Evolutionary conservation across 2,329 filamentous ascomycete species (phyloP), one percentile per base, ranked within the genome.

Genomic region (Ophioceras dolichostomum): DNA sequence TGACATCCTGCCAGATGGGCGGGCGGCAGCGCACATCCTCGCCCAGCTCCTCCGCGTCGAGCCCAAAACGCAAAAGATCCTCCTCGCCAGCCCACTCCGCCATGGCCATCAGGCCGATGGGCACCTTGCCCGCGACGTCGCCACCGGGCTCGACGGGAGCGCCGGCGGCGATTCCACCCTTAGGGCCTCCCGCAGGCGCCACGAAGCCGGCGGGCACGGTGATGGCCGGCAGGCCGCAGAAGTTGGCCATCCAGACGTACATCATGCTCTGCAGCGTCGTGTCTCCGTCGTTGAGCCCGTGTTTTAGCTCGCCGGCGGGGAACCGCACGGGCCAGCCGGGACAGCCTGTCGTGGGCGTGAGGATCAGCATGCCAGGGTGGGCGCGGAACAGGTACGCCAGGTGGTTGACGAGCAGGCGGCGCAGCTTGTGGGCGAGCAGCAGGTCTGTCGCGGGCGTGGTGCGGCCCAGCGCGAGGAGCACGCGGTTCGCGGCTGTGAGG

Each of bases 321-420:
- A 40, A 41, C 29, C 54, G 51, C 30, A 70, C 62, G 2, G 58
- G 63, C 51, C 62, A 62, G 5, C 66, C 67, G 0, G 62, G 59
- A 34, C 63, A 67, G 13, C 53, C 53, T 1, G 75, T 79, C 0
- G 80, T 83, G 0, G 83, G 83, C 0, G 79, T 80, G 4, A 85
- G 58, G 37, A 88, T 78, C 16, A 87, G 54, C 50, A 88, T 68
- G 5, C 77, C 80, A 0, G 80, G 80, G 43, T 87, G 60, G 34
- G 63, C 52, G 4, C 31, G 31, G 66, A 76, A 88, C 3, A 88
- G 62, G 48, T 73, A 60, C 0, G 80, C 67, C 3, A 88, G 70
- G 50, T 88, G 83, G 37, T 72, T 65, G 75, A 86, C 83, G 22
- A 86, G 60, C 19, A 83, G 57, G 20, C 70, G 67, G 8, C 83